Evolutionary conservation across 495 filamentous ascomycete genomes (phyloP), one percentile per base, ranked within the genome.

Genomic region (Penicillium egyptiacum): DNA sequence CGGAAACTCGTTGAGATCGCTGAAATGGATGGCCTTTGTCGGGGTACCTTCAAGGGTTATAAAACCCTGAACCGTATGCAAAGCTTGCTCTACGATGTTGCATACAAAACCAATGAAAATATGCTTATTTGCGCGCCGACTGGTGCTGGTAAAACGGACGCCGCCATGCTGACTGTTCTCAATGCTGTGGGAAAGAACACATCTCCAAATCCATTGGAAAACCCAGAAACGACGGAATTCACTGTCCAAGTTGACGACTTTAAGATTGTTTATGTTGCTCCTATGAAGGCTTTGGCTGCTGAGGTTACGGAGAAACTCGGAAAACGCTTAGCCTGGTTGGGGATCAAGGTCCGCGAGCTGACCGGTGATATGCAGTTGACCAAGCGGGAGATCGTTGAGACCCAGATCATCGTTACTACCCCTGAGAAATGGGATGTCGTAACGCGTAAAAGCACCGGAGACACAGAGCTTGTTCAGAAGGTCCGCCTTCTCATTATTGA

Each of bases 381-480:
- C 35, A 99, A 99, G 75, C 84, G 89, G 3, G 95, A 99, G 73
- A 96, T 99, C 56, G 79, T 93, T 30, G 84, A 89, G 61, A 99
- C 94, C 3, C 95, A 99, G 71, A 92, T 99, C 55, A 96, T 99
- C 59, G 95, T 99, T 16, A 99, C 94, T 0, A 99, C 94, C 10
- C 94, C 94, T 48, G 94, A 99, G 70, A 99, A 99, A 77, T 99
- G 94, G 94, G 94, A 99, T 74, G 93, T 98, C 12, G 88, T 98
- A 31, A 99, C 94, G 10, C 81, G 94, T 42, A 99, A 98, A 71
- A 93, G 94, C 46, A 96, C 91, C 1, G 94, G 94, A 3, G 94
- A 99, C 67, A 98, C 95, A 6, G 95, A 97, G 67, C 81, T 99
- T 11, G 94, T 98, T 4, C 94, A 98, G 64, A 98, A 99, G 64